Base-by-base conservation (phyloP, 768 basidiomycete genomes). In the Boletus bicolor region DNA sequence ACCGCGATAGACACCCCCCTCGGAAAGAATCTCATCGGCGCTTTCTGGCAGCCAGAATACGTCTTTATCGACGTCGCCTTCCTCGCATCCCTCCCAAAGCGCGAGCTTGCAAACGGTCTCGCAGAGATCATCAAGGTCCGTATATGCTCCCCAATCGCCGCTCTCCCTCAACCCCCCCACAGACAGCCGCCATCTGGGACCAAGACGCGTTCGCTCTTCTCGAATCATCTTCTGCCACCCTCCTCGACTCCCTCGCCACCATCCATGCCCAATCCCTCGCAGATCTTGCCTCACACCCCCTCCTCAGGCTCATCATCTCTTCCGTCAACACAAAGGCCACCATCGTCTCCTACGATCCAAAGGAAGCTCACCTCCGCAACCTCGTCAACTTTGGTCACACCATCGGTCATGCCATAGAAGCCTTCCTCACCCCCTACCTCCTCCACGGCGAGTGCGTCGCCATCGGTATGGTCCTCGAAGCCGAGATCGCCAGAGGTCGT, bases 151-250 rank as follows among this genome's bases (percentile, higher is more conserved):
- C n/a, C 34, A 38, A 43, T 56, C 41, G 0, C 57, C 38, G 8
- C 52, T 5, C 1, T 3, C 14, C 19, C 55, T 66, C 32, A 62
- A 5, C 28, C 19, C 24, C 14, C 41, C 15, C 49, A 7, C 68
- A 96, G 96, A 99, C 97, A 26, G 96, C 97, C 6, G 97, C 95
- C n/a, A 98, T 98, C 66, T 98, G 96, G 96, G 85, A 92, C 71
- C 94, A 92, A 64, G 72, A 76, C 59, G 93, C 95, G 65, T 99
- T 99, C 66, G 81, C 85, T 36, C 81, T 85, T 34, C 84, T 99
- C 58, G 97, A 99, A 70, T 87, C 90, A 1, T 84, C 86, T 44
- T 84, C 91, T 1, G 82, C 82, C 28, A 90, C 91, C 67, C 95
- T 98, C 59, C 85, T 91, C 73, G 78, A 85, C 15, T 94, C 95